Conservation (phyloP, 2,329 filamentous ascomycete genomes). For the Madurella fahalii region DNA sequence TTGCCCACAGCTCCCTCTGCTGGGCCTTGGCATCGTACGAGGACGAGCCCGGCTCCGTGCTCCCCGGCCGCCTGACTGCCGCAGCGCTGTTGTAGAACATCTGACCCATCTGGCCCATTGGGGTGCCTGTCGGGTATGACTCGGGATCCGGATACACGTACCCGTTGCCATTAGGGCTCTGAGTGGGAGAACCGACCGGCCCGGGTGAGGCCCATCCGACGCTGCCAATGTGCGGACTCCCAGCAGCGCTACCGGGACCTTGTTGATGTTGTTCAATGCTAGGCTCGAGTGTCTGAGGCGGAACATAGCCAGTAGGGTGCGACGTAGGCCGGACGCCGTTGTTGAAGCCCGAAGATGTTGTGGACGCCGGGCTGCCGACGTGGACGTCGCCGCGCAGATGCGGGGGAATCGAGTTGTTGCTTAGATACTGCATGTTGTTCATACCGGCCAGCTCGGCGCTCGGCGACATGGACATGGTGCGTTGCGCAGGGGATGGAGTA, state of each 20-base stretch:
- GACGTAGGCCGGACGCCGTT: slow-evolving; percentile 68
- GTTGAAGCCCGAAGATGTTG: slow-evolving; percentile 58
- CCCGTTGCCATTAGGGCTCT: slow-evolving; percentile 54
- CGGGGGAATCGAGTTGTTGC: slow-evolving; percentile 72
- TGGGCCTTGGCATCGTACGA: slow-evolving; percentile 61
- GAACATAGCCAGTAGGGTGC: slow-evolving; percentile 78
- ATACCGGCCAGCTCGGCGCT: slow-evolving; percentile 68
- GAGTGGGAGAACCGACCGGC: slow-evolving; percentile 67
- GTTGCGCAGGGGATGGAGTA: slow-evolving; percentile 79
- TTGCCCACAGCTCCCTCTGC: slow-evolving; percentile 51
- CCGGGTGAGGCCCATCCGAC: slow-evolving; percentile 85
- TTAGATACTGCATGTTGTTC: slow-evolving; percentile 69
- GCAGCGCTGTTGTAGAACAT: slow-evolving; percentile 68
- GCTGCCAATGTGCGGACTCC: slow-evolving; percentile 79
- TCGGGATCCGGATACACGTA: slow-evolving; percentile 85
- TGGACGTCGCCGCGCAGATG: slow-evolving; percentile 76
- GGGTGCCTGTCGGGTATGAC: slow-evolving; percentile 56
- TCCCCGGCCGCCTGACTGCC: slow-evolving; percentile 66
- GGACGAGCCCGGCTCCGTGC: slow-evolving; percentile 61
- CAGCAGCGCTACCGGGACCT: slow-evolving; percentile 63
- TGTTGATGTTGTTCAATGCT: slow-evolving; percentile 69
- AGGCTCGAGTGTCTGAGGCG: slow-evolving; percentile 79
- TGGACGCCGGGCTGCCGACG: slow-evolving; percentile 65
- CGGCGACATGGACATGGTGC: slow-evolving; percentile 75
- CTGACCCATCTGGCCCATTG: slow-evolving; percentile 62